Evolutionary conservation across 768 basidiomycete species (phyloP), one percentile per base, ranked within the genome.

Genomic region (Suillus subaureus): DNA sequence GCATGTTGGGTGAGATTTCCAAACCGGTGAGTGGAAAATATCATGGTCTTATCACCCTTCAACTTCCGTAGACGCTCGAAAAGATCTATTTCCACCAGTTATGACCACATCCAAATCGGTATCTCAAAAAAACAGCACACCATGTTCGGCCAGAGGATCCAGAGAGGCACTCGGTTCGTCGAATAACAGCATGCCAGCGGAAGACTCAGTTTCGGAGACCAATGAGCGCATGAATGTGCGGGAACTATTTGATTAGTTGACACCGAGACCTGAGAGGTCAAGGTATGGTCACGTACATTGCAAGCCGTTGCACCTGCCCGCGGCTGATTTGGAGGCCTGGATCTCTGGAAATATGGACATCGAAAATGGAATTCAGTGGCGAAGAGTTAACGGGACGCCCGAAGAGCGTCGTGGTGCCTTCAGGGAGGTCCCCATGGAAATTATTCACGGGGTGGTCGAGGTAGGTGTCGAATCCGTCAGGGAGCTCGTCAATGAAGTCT

Each of bases 41-140:
- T 75, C 92, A 93, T 93, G 2, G 92, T 93, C 75, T 91, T 93
- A 73, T 84, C 87, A 16, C 89, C 90, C 55, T 90, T 82, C 23
- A 92, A 72, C 9, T 81, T 77, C n/a, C 89, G 85, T 37, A 93
- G 78, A 54, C 91, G 82, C 67, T 89, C 85, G 63, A 94, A 94
- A 6, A 93, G 79, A 70, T 93, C 84, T 85, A 62, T 23, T 13
- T 35, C 37, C 5, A 62, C 11, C 40, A 35, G 31, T 65, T 33
- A 61, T 11, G 2, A 58, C 16, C 28, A 61, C 43, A 62, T 26
- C 49, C 52, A 9, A 33, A 26, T 35, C 3, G 31, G 6, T n/a
- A 45, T 5, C 7, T 8, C 7, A 2, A 51, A 39, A 9, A 23
- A 28, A 40, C 7, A 2, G 64, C 70, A 28, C 62, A 83, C 84